These are phyloP conservation scores for Wallacemonas sp. DNA, from an alignment of 208 protist genomes.

Conservation along the genomic window DNA sequence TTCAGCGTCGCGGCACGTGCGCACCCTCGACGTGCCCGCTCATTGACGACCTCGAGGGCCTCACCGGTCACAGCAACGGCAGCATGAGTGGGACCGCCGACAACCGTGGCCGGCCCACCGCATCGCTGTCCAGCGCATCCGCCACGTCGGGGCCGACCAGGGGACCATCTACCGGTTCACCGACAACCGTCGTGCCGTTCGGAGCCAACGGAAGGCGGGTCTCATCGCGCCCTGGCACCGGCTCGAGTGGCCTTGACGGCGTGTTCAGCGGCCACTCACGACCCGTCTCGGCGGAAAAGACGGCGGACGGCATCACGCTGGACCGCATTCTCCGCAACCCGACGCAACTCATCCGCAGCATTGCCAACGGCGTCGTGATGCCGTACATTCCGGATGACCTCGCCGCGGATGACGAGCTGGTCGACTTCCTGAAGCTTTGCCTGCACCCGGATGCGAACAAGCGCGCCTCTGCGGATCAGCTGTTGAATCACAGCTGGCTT, in stretches of 20 bases:
- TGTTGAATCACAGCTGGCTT: constrained; percentile 53
- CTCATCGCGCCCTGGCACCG: not conserved
- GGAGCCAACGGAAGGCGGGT: not conserved
- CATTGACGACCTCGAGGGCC: constrained; percentile 11
- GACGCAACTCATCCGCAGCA: constrained; percentile 31
- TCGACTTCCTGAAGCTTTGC: constrained; percentile 43
- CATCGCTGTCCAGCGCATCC: not conserved
- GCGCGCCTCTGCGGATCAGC: constrained; percentile 39
- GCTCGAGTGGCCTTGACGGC: not conserved
- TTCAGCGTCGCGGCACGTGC: constrained; percentile 10
- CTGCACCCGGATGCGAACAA: constrained; percentile 35
- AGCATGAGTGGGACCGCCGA: not conserved
- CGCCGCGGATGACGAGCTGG: constrained; percentile 30
- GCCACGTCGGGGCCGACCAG: not conserved
- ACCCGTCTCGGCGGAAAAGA: not conserved
- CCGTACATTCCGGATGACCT: constrained; percentile 46
- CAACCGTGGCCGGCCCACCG: not conserved
- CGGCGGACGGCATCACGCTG: constrained; percentile 4
- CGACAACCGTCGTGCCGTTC: not conserved
- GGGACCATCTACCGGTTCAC: no score
- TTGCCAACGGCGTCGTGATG: constrained; percentile 35
- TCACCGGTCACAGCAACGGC: not conserved
- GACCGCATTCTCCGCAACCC: constrained; percentile 31
- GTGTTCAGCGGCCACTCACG: not conserved
- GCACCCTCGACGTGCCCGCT: constrained; percentile 6